Percentiles rank a stretch among this genome's conserved stretches.
phyloP scores from a whole-genome alignment of 148 eudicot species.

The Nepenthes gracilis region DNA sequence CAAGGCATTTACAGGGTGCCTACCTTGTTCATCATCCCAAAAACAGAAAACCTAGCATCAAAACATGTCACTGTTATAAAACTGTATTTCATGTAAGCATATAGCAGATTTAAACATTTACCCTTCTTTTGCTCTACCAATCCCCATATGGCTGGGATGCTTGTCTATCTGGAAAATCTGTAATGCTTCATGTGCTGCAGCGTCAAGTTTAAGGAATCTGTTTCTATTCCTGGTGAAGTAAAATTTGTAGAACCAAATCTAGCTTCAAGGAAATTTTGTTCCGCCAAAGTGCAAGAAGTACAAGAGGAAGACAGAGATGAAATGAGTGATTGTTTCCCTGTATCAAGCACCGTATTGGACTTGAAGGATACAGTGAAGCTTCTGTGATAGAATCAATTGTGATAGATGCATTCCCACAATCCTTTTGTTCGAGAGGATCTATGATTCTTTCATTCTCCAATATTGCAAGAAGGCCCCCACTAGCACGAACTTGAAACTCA shows the following conservation, averaged over 20 bases:
- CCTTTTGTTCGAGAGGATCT: conserved; percentile 75
- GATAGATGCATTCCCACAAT: conserved; percentile 65
- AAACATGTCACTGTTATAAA: conserved; percentile 8
- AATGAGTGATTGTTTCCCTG: too few species aligned
- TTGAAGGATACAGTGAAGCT: conserved; percentile 75
- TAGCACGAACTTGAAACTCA: conserved; percentile 94
- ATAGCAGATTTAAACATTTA: conserved; percentile 18
- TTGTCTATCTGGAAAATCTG: conserved; percentile 94
- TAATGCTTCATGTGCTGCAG: conserved; percentile 84
- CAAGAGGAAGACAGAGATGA: too few species aligned
- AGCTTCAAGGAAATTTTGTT: too few species aligned
- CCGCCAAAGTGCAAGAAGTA: too few species aligned
- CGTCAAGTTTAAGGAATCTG: conserved; percentile 89
- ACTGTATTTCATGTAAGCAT: conserved; percentile 6
- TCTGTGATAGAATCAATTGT: conserved; percentile 65
- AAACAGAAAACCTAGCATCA: conserved; percentile 79
- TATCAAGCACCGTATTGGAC: background rate
- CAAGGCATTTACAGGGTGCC: background rate
- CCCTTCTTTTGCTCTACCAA: conserved; percentile 99
- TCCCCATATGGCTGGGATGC: conserved; percentile 99
- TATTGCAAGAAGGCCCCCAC: conserved; percentile 96
- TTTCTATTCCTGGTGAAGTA: conserved; percentile 42
- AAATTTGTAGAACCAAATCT: conserved; percentile 10
- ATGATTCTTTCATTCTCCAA: conserved; percentile 83
- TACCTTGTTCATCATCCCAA: conserved; percentile 99